These are phyloP conservation scores for Kwoniella dejecticola DNA, from an alignment of 768 basidiomycete genomes.

Conservation along the genomic window DNA sequence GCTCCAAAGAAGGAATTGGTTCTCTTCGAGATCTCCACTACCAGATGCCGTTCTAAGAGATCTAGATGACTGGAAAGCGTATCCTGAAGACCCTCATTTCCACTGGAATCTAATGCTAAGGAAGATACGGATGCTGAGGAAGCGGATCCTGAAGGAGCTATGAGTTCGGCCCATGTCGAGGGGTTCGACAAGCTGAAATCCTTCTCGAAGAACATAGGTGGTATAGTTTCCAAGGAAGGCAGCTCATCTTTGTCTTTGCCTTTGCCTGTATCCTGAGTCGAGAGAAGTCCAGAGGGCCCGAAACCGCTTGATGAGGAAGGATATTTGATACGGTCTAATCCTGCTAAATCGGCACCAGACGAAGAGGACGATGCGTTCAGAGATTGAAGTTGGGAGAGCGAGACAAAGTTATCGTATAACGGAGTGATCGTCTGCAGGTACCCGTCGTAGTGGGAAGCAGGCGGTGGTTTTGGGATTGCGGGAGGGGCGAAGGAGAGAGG, in stretches of 20 bases:
- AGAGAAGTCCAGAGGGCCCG: constrained; percentile 22
- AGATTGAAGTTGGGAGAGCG: constrained; percentile 25
- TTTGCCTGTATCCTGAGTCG: constrained; percentile 51
- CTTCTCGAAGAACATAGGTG: constrained; percentile 74
- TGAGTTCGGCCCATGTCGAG: constrained; percentile 68
- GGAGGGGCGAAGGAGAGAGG: constrained; percentile 67
- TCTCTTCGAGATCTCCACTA: constrained; percentile 85
- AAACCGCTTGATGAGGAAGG: constrained; percentile 24
- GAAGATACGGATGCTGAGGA: no score
- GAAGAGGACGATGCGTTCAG: constrained; percentile 26
- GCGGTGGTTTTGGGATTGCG: constrained; percentile 51
- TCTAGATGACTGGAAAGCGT: constrained; percentile 89
- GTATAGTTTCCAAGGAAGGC: constrained; percentile 74
- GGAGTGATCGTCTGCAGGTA: constrained; percentile 57
- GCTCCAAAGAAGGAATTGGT: constrained; percentile 96
- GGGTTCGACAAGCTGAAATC: constrained; percentile 82
- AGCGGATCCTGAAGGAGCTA: constrained; percentile 21
- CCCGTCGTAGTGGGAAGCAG: constrained; percentile 50
- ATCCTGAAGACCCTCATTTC: constrained; percentile 63
- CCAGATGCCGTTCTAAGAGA: constrained; percentile 89
- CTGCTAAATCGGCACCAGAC: neutral
- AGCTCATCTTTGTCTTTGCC: constrained; percentile 54
- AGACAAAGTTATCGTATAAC: constrained; percentile 40
- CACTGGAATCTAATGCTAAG: constrained; percentile 24
- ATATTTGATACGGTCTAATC: neutral